Evolutionary conservation across 371 early-diverging fungal species (phyloP), one percentile per base, ranked within the genome.

Genomic region (Mucor ambiguus): DNA sequence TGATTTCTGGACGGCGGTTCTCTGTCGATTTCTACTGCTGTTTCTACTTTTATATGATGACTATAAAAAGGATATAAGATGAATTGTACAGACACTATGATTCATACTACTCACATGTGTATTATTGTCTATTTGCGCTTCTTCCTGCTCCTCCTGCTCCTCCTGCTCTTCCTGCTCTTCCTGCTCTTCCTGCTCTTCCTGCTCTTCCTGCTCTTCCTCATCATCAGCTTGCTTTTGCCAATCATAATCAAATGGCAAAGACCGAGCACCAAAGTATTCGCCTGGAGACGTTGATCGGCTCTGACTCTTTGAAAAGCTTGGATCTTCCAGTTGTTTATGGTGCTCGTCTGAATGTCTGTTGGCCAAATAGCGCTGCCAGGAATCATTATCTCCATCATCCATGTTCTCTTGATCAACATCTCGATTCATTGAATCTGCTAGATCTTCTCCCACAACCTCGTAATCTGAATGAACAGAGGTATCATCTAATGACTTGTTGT

Each of bases 191-290:
- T 48, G 24, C 10, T 48, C 49, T 10, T 49, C 20, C 20, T 49
- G 12, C 24, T 11, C 5, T 12, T 28, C 7, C 26, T 12, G 4
- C 14, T 49, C 49, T 4, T 49, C 49, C 10, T 49, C 9, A 1
- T 20, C 12, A 11, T 52, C 26, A 14, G 3, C 2, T 28, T 52
- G 52, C 16, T 28, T 26, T 52, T 28, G 52, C 52, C 52, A 52
- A 52, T 52, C 52, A 28, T 52, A 26, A 32, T 66, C 37, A 4
- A 76, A 54, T 2, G 79, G 76, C n/a, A 79, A 48, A 16, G 79
- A 76, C 22, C 71, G 56, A 44, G 72, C 74, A n/a, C 64, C 69
- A 65, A 76, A 79, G 48, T 76, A 75, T 20, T 72, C 62, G 0
- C 79, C 79, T 7, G 76, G 74, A 22, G 76, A 76, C 20, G 68